phyloP scores from a whole-genome alignment of 1,284 basidiomycete species.

The Heterobasidion annosum region DNA sequence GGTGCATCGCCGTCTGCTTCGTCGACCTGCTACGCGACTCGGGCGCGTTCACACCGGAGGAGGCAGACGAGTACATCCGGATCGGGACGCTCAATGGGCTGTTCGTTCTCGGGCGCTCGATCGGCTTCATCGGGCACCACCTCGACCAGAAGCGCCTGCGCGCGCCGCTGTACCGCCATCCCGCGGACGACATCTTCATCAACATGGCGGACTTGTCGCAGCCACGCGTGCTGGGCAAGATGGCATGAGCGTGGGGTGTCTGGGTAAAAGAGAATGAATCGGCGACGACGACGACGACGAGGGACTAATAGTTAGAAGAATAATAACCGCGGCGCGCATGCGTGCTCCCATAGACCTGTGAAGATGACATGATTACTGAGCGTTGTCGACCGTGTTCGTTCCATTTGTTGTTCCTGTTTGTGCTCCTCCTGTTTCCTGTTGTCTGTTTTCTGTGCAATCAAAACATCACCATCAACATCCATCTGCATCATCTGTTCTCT shows the following conservation, averaged over 20 bases:
- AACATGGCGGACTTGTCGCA: slow-evolving; percentile 78
- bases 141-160: slow-evolving; percentile 93
- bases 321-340: no score
- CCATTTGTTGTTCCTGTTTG: no score
- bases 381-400: no score
- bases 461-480: not conserved
- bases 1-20: slow-evolving; percentile 97
- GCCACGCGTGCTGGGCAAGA: slow-evolving; percentile 59
- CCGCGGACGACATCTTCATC: slow-evolving; percentile 81
- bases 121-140: slow-evolving; percentile 95
- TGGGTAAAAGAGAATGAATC: not conserved
- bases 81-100: slow-evolving; percentile 93
- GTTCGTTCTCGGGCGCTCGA: slow-evolving; percentile 95
- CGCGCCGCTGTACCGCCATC: slow-evolving; percentile 88
- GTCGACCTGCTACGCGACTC: slow-evolving; percentile 90
- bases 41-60: slow-evolving; percentile 92
- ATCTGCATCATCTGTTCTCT: no score
- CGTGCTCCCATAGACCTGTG: no score
- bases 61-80: slow-evolving; percentile 97
- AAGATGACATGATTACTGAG: no score
- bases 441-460: not conserved
- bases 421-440: no score
- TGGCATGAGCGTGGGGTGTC: slow-evolving; percentile 2
- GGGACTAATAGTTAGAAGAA: no score
- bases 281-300: no score